Evolutionary conservation across 257 asterid genomes (phyloP).

Genomic region (Pogostemon cablin): DNA sequence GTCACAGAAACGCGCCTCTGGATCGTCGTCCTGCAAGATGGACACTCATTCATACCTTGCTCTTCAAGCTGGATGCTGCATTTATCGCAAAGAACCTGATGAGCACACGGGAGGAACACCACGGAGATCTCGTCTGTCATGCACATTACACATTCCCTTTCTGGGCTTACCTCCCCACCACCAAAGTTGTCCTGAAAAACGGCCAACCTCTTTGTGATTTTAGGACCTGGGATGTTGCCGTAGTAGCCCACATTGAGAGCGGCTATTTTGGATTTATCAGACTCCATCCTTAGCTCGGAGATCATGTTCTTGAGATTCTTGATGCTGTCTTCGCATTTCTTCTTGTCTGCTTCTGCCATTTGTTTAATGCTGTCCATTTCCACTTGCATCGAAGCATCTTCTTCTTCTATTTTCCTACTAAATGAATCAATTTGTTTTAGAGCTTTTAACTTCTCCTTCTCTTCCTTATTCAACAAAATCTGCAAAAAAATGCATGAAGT

Average conservation of each 20-base stretch:
- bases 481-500: conserved; percentile 35
- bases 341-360: conserved; percentile 42
- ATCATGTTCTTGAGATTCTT: conserved; percentile 48
- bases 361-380: conserved; percentile 52
- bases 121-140: conserved; percentile 68
- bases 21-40: conserved; percentile 74
- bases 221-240: conserved; percentile 39
- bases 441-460: conserved; percentile 46
- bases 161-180: conserved; percentile 42
- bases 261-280: conserved; percentile 55
- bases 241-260: conserved; percentile 53
- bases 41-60: conserved; percentile 74
- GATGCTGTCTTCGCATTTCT: conserved; percentile 42
- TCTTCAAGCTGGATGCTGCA: conserved; percentile 63
- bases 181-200: conserved; percentile 48
- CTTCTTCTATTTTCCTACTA: conserved; percentile 46
- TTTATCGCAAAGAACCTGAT: conserved; percentile 70
- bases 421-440: conserved; percentile 29
- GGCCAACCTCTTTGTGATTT: conserved; percentile 44
- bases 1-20: conserved; percentile 50
- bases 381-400: conserved; percentile 34
- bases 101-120: conserved; percentile 84
- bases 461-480: conserved; percentile 64
- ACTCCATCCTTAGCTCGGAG: conserved; percentile 46
- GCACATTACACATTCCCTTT: conserved; percentile 92